Evolutionary conservation across 2,329 filamentous ascomycete species (phyloP), one percentile per base, ranked within the genome.

Genomic region (Trichoderma asperellum): DNA sequence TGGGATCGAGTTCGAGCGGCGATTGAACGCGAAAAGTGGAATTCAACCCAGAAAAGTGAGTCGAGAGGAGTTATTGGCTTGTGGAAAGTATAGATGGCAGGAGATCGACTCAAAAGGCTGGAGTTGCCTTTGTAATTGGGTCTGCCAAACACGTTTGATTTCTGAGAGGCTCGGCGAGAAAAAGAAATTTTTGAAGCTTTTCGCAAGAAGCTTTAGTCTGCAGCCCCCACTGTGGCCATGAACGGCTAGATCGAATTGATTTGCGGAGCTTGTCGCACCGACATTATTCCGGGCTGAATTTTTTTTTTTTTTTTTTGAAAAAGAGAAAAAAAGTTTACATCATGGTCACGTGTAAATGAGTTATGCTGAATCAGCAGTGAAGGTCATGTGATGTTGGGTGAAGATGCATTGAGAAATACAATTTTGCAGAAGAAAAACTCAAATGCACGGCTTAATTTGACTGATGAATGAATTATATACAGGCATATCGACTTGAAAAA

Each of bases 161-260:
- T 63, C 40, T 61, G 65, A 69, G 53, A 70, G 69, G 64, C 66
- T 72, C 70, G 68, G 73, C 69, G 71, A 71, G 73, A 76, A 49
- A 43, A 77, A 79, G 77, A 80, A 77, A 76, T 79, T 80, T 81
- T 79, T 79, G 76, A 79, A 81, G 78, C 77, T 79, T 74, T 73
- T 71, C 67, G 68, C 69, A 71, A 62, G 68, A 71, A 72, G 72
- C 71, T 71, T 74, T 72, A 68, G 68, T 67, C 52, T 49, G 29
- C 64, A 35, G 53, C 21, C 60, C 61, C 74, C 72, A 71, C 68
- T 37, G 37, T 10, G 63, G 24, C 71, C 68, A 65, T 70, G 69
- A 57, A 65, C 60, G 66, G 74, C 65, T 71, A 72, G 68, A 57
- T 18, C 29, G 0, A 2, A 47, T 47, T 21, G 1, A 18, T 11